Conservation (phyloP, 345 rosid genomes). For the Salix udensis region DNA sequence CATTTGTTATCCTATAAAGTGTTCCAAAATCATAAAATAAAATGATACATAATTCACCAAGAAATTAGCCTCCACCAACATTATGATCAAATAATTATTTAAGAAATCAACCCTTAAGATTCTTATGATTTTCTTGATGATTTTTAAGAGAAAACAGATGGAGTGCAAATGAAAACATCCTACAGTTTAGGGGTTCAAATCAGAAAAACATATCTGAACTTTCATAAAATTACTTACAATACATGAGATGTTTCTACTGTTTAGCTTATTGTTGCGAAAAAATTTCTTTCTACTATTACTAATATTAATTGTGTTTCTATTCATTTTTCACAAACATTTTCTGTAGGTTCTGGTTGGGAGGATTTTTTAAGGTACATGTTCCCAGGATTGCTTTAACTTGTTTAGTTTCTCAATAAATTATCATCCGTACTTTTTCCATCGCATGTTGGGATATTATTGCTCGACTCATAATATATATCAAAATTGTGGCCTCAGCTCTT, state of each 20-base stretch:
- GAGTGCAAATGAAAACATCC: not conserved
- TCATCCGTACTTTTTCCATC: not conserved
- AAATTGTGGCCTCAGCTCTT: not conserved
- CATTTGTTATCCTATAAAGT: not conserved
- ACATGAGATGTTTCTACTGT: not conserved
- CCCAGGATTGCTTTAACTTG: conserved; percentile 8
- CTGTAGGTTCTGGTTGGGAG: conserved; percentile 89
- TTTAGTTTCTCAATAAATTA: not conserved
- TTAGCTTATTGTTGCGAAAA: not conserved
- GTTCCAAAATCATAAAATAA: not conserved
- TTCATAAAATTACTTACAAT: not conserved
- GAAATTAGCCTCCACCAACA: not conserved
- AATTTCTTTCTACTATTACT: not conserved
- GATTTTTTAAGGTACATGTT: conserved; percentile 68
- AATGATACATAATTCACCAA: not conserved
- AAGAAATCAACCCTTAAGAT: not conserved
- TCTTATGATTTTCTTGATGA: not conserved
- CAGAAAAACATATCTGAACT: not conserved
- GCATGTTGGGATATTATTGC: not conserved
- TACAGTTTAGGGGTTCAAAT: not conserved
- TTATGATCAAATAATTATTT: not conserved
- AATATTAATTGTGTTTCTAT: not conserved
- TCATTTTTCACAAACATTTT: conserved; percentile 6
- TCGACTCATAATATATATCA: not conserved
- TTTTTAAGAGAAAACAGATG: not conserved